Evolutionary conservation across 164 flowering plant genomes (phyloP).

Genomic region (Liriodendron chinense): DNA sequence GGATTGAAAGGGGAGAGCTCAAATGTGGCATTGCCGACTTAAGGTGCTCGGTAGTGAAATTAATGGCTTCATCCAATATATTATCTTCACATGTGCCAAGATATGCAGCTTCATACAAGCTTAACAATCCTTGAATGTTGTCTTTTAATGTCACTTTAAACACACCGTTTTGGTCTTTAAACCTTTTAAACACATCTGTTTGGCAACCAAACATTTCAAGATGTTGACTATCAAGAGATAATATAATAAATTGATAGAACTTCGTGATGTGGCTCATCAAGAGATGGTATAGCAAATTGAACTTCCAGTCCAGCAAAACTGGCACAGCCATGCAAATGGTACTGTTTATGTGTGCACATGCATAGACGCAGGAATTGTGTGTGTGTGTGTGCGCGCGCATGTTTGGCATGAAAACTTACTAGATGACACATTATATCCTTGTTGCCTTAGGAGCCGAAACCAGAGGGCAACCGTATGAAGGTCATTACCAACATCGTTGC

Average conservation of each 20-base stretch:
- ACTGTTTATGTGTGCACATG: no score
- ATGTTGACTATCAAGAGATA: background rate
- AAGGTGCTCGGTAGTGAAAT: slow-evolving; percentile 15
- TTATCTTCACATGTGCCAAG: slow-evolving; percentile 19
- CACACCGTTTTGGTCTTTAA: slow-evolving; percentile 27
- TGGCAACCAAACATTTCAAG: background rate
- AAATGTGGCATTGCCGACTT: background rate
- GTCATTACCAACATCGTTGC: background rate
- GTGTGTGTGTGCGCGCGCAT: no score
- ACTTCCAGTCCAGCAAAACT: background rate
- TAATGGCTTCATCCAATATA: slow-evolving; percentile 25
- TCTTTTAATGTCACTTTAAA: slow-evolving; percentile 12
- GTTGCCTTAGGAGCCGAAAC: slow-evolving; percentile 29
- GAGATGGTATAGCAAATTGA: background rate
- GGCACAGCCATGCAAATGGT: background rate
- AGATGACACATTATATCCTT: slow-evolving; percentile 11
- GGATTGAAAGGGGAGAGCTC: slow-evolving; percentile 8
- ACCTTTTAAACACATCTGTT: slow-evolving; percentile 30
- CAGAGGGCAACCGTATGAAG: slow-evolving; percentile 21
- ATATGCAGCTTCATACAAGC: slow-evolving; percentile 24
- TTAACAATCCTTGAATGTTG: slow-evolving; percentile 23
- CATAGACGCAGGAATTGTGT: background rate
- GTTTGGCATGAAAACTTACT: background rate
- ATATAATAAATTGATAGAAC: background rate
- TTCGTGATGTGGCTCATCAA: background rate